Evolutionary conservation across 1,284 basidiomycete genomes (phyloP).

Genomic region (Uromyces viciae-fabae): DNA sequence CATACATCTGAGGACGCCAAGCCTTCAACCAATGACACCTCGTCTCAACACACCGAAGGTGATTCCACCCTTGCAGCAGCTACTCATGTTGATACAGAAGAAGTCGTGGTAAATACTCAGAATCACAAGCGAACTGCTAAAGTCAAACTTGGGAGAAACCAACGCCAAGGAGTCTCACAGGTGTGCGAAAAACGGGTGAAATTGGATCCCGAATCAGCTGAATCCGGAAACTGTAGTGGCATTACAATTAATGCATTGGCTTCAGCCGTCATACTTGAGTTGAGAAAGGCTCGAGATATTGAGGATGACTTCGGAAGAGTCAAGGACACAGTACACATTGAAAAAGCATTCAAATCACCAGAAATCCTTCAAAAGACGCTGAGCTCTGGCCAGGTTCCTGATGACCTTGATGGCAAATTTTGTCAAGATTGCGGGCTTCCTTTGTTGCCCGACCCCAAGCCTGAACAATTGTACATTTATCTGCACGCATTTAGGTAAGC

Average conservation of each 20-base stretch:
- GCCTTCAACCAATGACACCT: background rate
- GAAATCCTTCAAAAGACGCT: background rate
- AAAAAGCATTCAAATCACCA: conserved; percentile 36
- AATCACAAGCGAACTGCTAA: conserved; percentile 16
- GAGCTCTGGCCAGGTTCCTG: background rate
- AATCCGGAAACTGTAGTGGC: conserved; percentile 40
- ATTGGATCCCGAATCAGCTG: conserved; percentile 37
- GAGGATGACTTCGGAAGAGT: conserved; percentile 37
- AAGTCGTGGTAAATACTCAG: background rate
- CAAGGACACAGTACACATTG: conserved; percentile 37
- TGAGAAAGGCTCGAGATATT: conserved; percentile 43
- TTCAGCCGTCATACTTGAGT: conserved; percentile 26
- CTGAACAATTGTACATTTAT: conserved; percentile 86
- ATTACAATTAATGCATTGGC: conserved; percentile 34
- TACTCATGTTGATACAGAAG: background rate
- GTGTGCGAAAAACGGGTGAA: conserved; percentile 12
- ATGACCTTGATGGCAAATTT: conserved; percentile 56
- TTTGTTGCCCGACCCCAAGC: conserved; percentile 80
- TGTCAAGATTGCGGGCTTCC: conserved; percentile 85
- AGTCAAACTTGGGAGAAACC: conserved; percentile 25
- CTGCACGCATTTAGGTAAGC: conserved; percentile 78
- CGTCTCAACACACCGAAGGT: background rate
- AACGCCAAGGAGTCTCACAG: conserved; percentile 35
- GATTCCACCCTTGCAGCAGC: background rate
- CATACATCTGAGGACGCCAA: background rate